Base-by-base conservation (phyloP, 2,329 filamentous ascomycete genomes). In the Volutella citrinella region DNA sequence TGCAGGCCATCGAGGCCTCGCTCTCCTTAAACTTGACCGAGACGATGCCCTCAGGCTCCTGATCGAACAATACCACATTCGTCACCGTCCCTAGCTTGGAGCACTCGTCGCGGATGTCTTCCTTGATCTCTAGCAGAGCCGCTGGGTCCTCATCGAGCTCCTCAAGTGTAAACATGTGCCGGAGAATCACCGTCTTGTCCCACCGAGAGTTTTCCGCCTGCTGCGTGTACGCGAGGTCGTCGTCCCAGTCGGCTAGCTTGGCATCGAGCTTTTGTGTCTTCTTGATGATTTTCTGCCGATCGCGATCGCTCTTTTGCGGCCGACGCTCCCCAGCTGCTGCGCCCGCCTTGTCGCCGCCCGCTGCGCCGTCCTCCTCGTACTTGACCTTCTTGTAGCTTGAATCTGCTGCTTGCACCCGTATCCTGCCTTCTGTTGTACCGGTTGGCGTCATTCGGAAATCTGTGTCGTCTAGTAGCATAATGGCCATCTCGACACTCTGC, bases 231-330 rank as follows among this genome's bases (percentile, higher is more conserved):
- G 83, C 76, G 34, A 91, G 84, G 57, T 97, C 90, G 54, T 96
- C 91, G 54, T 88, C 86, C 93, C 93, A 98, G 61, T 97, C 90
- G 5, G 89, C 85, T 20, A 97, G 78, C 64, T 91, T 90, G 30
- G 88, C 91, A 53, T 91, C 87, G 51, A 97, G 72, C 59, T 91
- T 93, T 60, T 95, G 86, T 0, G 87, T 91, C 63, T 90, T 90
- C 62, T 82, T 84, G 57, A 95, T 95, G 40, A 94, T 85, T 66
- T 95, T 95, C 59, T 85, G 82, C 62, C 91, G 87, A 45, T 95
- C 87, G 43, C 78, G 78, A 50, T 76, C 70, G 47, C 53, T 78
- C 42, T 74, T 69, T 35, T 70, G 67, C 38, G 68, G 69, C 40
- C 64, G 65, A 30, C 55, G 57, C 21, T 57, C 55, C 30, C 61